Conservation (phyloP, 140 eudicot species). For the Bidens hawaiensis region DNA sequence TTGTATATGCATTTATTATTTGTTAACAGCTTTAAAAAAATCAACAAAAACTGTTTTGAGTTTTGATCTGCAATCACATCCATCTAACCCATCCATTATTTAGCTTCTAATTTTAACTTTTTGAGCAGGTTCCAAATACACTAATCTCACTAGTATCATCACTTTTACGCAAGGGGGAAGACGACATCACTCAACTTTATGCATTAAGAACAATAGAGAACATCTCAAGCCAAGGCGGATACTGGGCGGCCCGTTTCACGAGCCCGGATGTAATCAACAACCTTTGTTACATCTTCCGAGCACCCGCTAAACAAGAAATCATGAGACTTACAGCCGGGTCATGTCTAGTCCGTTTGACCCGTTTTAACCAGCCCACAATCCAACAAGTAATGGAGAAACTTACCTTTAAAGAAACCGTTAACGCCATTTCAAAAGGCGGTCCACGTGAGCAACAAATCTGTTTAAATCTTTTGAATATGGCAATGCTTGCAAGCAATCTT, state of each 20-base stretch:
- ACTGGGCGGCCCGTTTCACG: slow-evolving; percentile 87
- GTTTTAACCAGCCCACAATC: slow-evolving; percentile 71
- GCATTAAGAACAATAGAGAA: slow-evolving; percentile 91
- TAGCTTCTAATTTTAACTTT: no score
- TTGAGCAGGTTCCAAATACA: slow-evolving; percentile 61
- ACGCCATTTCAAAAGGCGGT: slow-evolving; percentile 65
- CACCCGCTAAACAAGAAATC: slow-evolving; percentile 83
- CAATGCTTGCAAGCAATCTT: slow-evolving; percentile 65
- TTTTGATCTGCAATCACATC: background rate
- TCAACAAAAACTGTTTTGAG: background rate
- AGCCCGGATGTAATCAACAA: no score
- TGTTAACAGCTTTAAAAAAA: no score
- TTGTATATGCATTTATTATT: no score
- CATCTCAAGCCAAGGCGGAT: slow-evolving; percentile 89
- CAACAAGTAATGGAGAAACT: slow-evolving; percentile 77
- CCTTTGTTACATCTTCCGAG: slow-evolving; percentile 71
- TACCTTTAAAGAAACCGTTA: slow-evolving; percentile 63
- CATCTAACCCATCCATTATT: no score
- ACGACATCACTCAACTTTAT: slow-evolving; percentile 85
- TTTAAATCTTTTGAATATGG: slow-evolving; percentile 79
- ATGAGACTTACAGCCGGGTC: slow-evolving; percentile 86
- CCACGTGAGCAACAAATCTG: slow-evolving; percentile 91
- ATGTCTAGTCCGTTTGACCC: slow-evolving; percentile 74
- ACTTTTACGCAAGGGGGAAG: slow-evolving; percentile 83
- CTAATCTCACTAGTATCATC: slow-evolving; percentile 69